These are phyloP conservation scores for Raddia guianensis DNA, from an alignment of 176 grass and related monocot genomes.

Conservation along the genomic window DNA sequence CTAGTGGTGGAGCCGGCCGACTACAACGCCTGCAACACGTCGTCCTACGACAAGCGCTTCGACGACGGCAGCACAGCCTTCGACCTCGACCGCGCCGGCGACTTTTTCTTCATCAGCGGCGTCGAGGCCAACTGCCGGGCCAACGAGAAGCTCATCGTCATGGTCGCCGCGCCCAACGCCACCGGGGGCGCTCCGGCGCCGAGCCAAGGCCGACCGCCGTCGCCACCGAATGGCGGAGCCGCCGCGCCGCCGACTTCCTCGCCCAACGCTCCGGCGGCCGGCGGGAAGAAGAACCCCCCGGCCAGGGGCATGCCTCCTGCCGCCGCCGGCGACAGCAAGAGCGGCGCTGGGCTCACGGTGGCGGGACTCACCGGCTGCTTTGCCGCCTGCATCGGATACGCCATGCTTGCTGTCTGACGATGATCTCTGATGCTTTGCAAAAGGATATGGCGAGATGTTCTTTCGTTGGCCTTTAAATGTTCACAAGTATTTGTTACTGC, in stretches of 20 bases:
- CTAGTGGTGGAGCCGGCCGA: constrained; percentile 59
- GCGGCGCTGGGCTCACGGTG: constrained; percentile 34
- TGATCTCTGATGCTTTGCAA: neutral
- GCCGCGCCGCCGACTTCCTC: neutral
- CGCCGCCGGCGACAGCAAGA: constrained; percentile 4
- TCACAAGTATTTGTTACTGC: neutral
- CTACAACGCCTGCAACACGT: constrained; percentile 86
- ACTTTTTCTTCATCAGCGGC: constrained; percentile 74
- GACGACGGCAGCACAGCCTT: constrained; percentile 64
- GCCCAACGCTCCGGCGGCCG: neutral
- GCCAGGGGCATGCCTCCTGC: constrained; percentile 33
- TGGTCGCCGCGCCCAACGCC: constrained; percentile 37
- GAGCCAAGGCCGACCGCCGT: neutral
- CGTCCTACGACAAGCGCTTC: constrained; percentile 54
- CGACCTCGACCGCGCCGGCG: constrained; percentile 49
- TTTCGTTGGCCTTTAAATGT: neutral
- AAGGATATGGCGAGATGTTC: neutral
- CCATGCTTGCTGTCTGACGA: constrained; percentile 48
- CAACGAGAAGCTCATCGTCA: constrained; percentile 54
- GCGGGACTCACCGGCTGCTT: constrained; percentile 42
- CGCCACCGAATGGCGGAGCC: neutral
- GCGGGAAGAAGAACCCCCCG: constrained; percentile 24
- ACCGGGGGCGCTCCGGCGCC: neutral
- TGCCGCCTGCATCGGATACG: constrained; percentile 44
- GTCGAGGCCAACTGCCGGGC: constrained; percentile 54